These are phyloP conservation scores for Bremia lactucae DNA, from an alignment of 352 stramenopile species.

Conservation along the genomic window DNA sequence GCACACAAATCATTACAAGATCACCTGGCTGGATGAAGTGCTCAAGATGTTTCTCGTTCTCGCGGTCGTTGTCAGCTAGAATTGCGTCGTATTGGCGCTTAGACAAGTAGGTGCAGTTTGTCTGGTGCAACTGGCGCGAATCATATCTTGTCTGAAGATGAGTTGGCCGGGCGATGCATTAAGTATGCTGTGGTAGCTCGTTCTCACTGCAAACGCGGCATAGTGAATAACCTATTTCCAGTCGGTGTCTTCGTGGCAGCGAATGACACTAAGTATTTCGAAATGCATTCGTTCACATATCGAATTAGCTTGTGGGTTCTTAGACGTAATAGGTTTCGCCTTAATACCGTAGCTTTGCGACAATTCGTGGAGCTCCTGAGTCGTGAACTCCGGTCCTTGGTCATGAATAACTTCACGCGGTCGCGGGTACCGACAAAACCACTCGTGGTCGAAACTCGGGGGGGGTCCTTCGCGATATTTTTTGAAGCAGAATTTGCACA, in stretches of 20 bases:
- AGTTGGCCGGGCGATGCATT: slow-evolving; percentile 4
- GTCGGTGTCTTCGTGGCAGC: not conserved
- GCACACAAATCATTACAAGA: slow-evolving; percentile 2
- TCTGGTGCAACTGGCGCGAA: slow-evolving; percentile 2
- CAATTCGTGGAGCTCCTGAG: not conserved
- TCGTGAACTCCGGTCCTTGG: not conserved
- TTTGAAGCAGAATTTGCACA: slow-evolving; percentile 4
- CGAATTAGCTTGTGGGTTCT: slow-evolving; percentile 1
- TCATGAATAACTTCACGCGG: not conserved
- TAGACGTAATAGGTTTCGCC: not conserved
- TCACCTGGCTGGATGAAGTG: slow-evolving; percentile 6
- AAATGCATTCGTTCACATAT: slow-evolving; percentile 4
- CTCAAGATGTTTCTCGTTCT: slow-evolving; percentile 8
- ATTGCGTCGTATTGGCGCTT: slow-evolving; percentile 4
- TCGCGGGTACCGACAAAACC: not conserved
- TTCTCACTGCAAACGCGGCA: slow-evolving; percentile 2
- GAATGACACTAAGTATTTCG: not conserved
- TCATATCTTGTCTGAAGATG: slow-evolving; percentile 7
- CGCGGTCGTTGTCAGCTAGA: slow-evolving; percentile 6
- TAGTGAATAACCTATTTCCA: slow-evolving; percentile 2
- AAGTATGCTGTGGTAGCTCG: slow-evolving; percentile 5
- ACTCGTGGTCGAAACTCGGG: not conserved
- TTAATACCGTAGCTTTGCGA: slow-evolving; percentile 1
- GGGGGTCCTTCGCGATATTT: no score
- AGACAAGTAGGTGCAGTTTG: slow-evolving; percentile 8